phyloP scores from a whole-genome alignment of 2,329 filamentous ascomycete species.

The Periconia sp. region DNA sequence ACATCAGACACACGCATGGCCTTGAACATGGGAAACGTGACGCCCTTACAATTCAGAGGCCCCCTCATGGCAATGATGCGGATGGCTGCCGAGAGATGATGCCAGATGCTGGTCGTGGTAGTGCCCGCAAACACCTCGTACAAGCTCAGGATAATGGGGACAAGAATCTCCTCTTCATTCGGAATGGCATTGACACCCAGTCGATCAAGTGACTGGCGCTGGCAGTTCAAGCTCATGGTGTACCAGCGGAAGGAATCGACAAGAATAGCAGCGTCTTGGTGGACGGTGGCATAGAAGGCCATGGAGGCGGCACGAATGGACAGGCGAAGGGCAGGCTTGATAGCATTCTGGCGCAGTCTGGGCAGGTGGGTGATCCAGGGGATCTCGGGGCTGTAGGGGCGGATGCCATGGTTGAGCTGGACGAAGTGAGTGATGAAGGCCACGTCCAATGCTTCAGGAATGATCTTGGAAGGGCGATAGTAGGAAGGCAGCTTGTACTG shows the following conservation, averaged over 20 bases:
- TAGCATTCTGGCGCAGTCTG: conserved; percentile 16
- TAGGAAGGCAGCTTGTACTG: conserved; percentile 25
- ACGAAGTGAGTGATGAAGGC: conserved; percentile 36
- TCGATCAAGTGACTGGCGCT: conserved; percentile 23
- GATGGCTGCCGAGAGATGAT: conserved; percentile 29
- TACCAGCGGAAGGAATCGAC: conserved; percentile 39
- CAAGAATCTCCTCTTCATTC: conserved; percentile 30
- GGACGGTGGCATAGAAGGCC: conserved; percentile 35
- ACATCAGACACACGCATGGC: conserved; percentile 33
- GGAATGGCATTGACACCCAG: conserved; percentile 21
- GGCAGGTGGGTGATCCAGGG: conserved; percentile 31
- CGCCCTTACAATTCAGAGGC: conserved; percentile 26
- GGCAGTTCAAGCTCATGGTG: conserved; percentile 26
- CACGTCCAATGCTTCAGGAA: conserved; percentile 26
- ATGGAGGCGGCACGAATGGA: conserved; percentile 36
- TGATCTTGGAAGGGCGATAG: conserved; percentile 26
- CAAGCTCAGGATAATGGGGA: conserved; percentile 30
- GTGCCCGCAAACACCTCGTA: conserved; percentile 36
- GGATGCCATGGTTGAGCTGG: conserved; percentile 23
- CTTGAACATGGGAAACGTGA: conserved; percentile 30
- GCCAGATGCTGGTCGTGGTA: conserved; percentile 28
- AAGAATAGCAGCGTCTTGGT: conserved; percentile 29
- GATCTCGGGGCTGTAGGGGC: conserved; percentile 19
- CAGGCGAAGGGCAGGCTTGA: conserved; percentile 26
- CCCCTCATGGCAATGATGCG: conserved; percentile 37